These are phyloP conservation scores for Rhinocladiella mackenziei DNA, from an alignment of 2,329 filamentous ascomycete species.

Conservation along the genomic window DNA sequence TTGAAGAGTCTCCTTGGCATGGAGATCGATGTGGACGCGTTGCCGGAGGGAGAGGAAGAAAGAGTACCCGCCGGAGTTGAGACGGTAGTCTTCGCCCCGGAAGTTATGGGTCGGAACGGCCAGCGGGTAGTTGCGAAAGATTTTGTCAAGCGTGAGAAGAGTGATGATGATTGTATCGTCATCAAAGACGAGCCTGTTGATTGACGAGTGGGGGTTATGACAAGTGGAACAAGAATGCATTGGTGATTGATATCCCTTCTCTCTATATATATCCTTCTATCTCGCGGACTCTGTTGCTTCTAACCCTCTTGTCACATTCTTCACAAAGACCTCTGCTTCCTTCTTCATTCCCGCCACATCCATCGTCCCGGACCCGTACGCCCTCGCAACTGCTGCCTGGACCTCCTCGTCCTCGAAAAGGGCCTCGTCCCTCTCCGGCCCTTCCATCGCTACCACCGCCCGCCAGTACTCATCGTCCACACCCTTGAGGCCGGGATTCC, in stretches of 20 bases:
- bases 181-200: constrained; percentile 30
- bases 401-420: constrained; percentile 68
- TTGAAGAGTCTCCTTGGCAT: constrained; percentile 69
- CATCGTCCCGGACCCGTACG: constrained; percentile 55
- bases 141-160: constrained; percentile 25
- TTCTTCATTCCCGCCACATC: constrained; percentile 42
- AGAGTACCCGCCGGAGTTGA: constrained; percentile 68
- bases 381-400: constrained; percentile 62
- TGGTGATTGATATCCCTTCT: no score
- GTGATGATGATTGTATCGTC: constrained; percentile 28
- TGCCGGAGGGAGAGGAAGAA: constrained; percentile 78
- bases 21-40: constrained; percentile 74
- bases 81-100: constrained; percentile 70
- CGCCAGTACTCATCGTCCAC: constrained; percentile 71
- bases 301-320: constrained; percentile 40
- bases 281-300: no score
- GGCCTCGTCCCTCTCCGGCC: constrained; percentile 55
- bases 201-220: no score
- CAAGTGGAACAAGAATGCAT: no score
- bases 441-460: constrained; percentile 63
- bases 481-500: constrained; percentile 67
- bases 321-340: constrained; percentile 44
- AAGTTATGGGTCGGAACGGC: constrained; percentile 49
- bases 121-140: constrained; percentile 31
- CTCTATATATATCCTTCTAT: no score